A percentile compares a stretch with the other conserved stretches of the same genome.
Conservation (phyloP, 2,329 filamentous ascomycete species). For the Fusarium sp. region DNA sequence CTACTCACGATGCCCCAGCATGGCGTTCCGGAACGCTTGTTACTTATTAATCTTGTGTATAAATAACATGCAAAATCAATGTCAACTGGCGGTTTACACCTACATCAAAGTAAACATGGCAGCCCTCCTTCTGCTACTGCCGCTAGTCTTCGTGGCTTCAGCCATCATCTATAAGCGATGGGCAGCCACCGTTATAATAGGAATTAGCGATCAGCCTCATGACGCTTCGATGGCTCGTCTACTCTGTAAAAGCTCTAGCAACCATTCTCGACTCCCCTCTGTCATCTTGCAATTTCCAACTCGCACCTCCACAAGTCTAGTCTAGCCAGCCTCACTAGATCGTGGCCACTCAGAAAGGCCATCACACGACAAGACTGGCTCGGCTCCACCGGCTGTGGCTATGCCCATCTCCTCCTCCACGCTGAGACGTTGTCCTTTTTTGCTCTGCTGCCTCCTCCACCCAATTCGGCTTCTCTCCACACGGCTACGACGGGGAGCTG, state of each 20-base stretch:
- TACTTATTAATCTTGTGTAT: neutral
- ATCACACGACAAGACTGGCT: neutral
- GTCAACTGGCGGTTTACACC: neutral
- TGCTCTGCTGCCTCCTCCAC: neutral
- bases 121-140: neutral
- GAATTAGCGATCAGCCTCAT: too few species aligned
- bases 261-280: too few species aligned
- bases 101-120: neutral
- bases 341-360: neutral
- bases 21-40: neutral
- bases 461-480: neutral
- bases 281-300: too few species aligned
- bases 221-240: too few species aligned
- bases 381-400: slow-evolving; percentile 2
- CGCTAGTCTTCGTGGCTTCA: neutral
- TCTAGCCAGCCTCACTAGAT: too few species aligned
- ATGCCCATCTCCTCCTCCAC: too few species aligned
- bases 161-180: neutral
- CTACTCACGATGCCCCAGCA: neutral
- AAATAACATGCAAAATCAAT: neutral
- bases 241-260: too few species aligned
- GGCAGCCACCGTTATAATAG: too few species aligned
- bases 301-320: too few species aligned
- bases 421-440: too few species aligned
- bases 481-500: neutral